Conservation (phyloP, 768 basidiomycete genomes). For the Serendipita sp. region DNA sequence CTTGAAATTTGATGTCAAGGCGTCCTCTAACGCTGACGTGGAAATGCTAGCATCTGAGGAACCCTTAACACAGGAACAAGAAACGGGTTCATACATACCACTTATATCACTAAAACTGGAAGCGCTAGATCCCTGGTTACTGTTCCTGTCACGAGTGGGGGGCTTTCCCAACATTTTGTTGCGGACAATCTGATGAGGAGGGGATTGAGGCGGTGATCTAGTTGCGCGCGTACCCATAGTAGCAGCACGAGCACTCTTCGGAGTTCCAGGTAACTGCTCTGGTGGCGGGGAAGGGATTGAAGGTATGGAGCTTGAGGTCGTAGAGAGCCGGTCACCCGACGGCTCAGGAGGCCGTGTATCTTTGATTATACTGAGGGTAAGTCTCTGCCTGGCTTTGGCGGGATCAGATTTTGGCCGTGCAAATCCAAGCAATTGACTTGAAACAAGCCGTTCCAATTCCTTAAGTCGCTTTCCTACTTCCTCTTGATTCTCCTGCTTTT, state of each 20-base stretch:
- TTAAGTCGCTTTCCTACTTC: slow-evolving; percentile 48
- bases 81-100: slow-evolving; percentile 30
- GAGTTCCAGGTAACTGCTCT: slow-evolving; percentile 29
- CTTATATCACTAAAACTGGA: slow-evolving; percentile 80
- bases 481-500: slow-evolving; percentile 64
- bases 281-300: slow-evolving; percentile 61
- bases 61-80: neutral
- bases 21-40: slow-evolving; percentile 65
- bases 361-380: neutral
- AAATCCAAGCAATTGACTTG: slow-evolving; percentile 53
- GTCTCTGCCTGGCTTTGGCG: neutral
- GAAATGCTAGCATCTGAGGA: slow-evolving; percentile 52
- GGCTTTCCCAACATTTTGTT: slow-evolving; percentile 18
- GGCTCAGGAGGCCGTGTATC: neutral
- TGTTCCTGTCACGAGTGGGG: slow-evolving; percentile 36
- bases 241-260: slow-evolving; percentile 11
- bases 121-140: slow-evolving; percentile 52
- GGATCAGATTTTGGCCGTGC: slow-evolving; percentile 14
- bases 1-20: slow-evolving; percentile 57
- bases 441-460: slow-evolving; percentile 56
- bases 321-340: slow-evolving; percentile 16
- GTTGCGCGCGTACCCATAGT: neutral
- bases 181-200: neutral
- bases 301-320: slow-evolving; percentile 62
- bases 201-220: slow-evolving; percentile 6